phyloP scores from a whole-genome alignment of 148 eudicot genomes.

The Chenopodium album region DNA sequence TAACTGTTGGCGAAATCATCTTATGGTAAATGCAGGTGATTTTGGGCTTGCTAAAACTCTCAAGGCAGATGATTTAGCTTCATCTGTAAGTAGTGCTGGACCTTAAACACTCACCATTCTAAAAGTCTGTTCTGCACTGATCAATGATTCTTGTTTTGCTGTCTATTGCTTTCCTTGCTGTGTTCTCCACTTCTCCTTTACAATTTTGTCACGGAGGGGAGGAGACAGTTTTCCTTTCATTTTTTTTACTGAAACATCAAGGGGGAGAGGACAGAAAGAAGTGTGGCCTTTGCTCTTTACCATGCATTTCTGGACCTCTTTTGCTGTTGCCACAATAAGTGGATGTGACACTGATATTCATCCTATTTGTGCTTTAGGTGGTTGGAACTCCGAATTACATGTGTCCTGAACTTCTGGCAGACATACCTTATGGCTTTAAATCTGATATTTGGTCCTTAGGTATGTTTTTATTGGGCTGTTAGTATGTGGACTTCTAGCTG shows the following conservation, averaged over 20 bases:
- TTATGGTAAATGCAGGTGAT: slow-evolving; percentile 59
- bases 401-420: slow-evolving; percentile 99
- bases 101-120: neutral
- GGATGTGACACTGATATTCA: slow-evolving; percentile 19
- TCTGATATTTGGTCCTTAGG: slow-evolving; percentile 99
- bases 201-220: neutral
- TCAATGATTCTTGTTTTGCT: neutral
- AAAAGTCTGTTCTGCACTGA: neutral
- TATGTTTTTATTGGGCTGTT: slow-evolving; percentile 27
- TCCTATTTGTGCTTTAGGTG: slow-evolving; percentile 50
- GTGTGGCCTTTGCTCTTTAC: neutral
- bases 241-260: neutral
- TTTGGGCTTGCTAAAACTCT: slow-evolving; percentile 98
- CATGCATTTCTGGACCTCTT: neutral
- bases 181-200: too few species aligned
- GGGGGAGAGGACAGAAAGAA: neutral
- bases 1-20: neutral
- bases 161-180: neutral
- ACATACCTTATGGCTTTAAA: slow-evolving; percentile 98
- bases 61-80: slow-evolving; percentile 97
- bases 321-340: neutral
- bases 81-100: slow-evolving; percentile 58
- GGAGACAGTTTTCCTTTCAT: neutral
- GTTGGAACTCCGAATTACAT: slow-evolving; percentile 99
- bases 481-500: neutral